These are phyloP conservation scores for Stygiomarasmius scandens DNA, from an alignment of 1,284 basidiomycete species.

Conservation along the genomic window DNA sequence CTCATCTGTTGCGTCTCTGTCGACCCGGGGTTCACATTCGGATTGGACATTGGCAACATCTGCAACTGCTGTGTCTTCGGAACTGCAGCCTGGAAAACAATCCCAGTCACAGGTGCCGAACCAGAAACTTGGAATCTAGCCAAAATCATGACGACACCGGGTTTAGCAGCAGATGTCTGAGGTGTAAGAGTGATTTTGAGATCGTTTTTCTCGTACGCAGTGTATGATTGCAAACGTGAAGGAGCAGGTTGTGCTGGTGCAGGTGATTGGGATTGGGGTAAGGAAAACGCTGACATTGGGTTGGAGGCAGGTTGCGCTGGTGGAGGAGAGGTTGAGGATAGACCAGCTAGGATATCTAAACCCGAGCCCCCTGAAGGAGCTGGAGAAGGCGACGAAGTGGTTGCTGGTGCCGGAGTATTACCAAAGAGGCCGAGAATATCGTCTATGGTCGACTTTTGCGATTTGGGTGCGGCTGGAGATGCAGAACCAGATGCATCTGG, in stretches of 20 bases:
- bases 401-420: constrained; percentile 41
- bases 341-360: constrained; percentile 28
- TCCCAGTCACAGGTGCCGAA: constrained; percentile 49
- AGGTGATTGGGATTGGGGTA: constrained; percentile 38
- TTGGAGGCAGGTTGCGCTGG: constrained; percentile 1
- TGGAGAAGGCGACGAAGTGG: constrained; percentile 36
- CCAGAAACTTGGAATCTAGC: constrained; percentile 84
- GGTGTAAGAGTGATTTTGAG: constrained; percentile 91
- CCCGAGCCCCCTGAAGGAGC: too few species aligned
- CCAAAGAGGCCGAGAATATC: constrained; percentile 94
- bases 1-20: constrained; percentile 96
- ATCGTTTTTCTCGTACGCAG: constrained; percentile 91
- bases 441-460: constrained; percentile 69
- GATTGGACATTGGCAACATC: constrained; percentile 96
- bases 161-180: constrained; percentile 74
- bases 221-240: constrained; percentile 66
- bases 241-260: constrained; percentile 40
- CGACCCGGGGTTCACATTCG: constrained; percentile 75
- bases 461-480: constrained; percentile 44
- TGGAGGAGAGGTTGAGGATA: constrained; percentile 18
- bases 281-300: constrained; percentile 30
- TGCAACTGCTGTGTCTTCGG: constrained; percentile 98
- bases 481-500: constrained; percentile 42
- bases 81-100: constrained; percentile 98
- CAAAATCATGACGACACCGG: constrained; percentile 88